Conservation (phyloP, 228 moss, liverwort and hornwort genomes). For the Sphagnum magellanicum region DNA sequence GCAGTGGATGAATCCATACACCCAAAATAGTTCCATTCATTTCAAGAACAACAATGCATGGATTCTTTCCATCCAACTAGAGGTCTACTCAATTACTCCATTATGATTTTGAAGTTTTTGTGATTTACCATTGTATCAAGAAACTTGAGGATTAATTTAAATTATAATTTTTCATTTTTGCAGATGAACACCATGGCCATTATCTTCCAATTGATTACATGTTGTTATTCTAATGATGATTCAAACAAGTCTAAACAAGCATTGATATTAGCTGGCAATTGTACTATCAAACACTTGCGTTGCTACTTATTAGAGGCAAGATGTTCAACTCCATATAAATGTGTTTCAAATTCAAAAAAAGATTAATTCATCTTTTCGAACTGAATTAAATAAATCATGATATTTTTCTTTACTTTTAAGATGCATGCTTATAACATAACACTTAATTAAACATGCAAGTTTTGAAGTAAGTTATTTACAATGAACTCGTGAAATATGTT, state of each 20-base stretch:
- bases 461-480: not conserved
- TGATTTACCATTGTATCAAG: not conserved
- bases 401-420: not conserved
- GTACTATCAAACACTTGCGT: constrained; percentile 45
- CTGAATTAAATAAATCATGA: not conserved
- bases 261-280: constrained; percentile 51
- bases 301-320: constrained; percentile 48
- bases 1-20: constrained; percentile 90
- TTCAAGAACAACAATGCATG: constrained; percentile 49
- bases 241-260: constrained; percentile 33
- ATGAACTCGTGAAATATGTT: not conserved
- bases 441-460: too few species aligned
- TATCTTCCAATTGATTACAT: constrained; percentile 62
- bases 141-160: not conserved
- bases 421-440: not conserved
- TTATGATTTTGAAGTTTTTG: not conserved
- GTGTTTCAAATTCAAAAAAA: constrained; percentile 7
- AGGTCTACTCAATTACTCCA: constrained; percentile 32
- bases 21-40: constrained; percentile 13
- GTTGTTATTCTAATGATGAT: constrained; percentile 53
- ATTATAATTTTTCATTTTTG: not conserved
- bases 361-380: not conserved
- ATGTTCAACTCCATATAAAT: not conserved
- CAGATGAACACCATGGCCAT: constrained; percentile 85
- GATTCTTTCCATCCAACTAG: constrained; percentile 73